Evolutionary conservation across 2,329 filamentous ascomycete genomes (phyloP).

Genomic region (Beauveria brongniartii): DNA sequence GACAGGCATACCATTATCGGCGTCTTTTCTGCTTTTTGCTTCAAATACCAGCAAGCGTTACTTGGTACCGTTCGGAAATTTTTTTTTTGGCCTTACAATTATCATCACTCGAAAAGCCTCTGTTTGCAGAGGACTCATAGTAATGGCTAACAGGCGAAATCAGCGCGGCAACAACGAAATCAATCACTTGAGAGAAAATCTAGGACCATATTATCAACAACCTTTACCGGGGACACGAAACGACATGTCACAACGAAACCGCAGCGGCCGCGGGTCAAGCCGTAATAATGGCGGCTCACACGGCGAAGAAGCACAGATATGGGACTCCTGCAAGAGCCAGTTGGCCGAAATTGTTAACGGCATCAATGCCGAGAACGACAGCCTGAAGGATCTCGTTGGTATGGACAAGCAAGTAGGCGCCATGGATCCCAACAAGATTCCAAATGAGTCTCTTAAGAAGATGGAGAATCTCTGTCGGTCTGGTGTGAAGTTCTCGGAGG

Average conservation of each 20-base stretch:
- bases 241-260: constrained; percentile 36
- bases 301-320: constrained; percentile 36
- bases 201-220: constrained; percentile 10
- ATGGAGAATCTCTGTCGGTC: constrained; percentile 36
- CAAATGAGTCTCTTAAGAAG: constrained; percentile 29
- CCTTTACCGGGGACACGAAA: background rate
- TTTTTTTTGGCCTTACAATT: background rate
- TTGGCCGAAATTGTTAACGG: constrained; percentile 31
- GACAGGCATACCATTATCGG: background rate
- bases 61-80: background rate
- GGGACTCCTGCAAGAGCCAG: constrained; percentile 33
- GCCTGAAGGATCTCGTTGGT: constrained; percentile 29
- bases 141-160: constrained; percentile 13
- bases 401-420: constrained; percentile 33
- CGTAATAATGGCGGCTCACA: constrained; percentile 35
- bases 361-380: constrained; percentile 36
- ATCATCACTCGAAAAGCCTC: background rate
- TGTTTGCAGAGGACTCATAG: constrained; percentile 5
- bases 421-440: constrained; percentile 30
- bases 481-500: constrained; percentile 33
- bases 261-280: constrained; percentile 36
- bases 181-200: constrained; percentile 9
- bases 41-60: background rate
- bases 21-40: background rate
- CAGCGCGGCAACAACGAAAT: constrained; percentile 10